Conservation (phyloP, 169 alveolate species). For the Besnoitia besnoiti region DNA sequence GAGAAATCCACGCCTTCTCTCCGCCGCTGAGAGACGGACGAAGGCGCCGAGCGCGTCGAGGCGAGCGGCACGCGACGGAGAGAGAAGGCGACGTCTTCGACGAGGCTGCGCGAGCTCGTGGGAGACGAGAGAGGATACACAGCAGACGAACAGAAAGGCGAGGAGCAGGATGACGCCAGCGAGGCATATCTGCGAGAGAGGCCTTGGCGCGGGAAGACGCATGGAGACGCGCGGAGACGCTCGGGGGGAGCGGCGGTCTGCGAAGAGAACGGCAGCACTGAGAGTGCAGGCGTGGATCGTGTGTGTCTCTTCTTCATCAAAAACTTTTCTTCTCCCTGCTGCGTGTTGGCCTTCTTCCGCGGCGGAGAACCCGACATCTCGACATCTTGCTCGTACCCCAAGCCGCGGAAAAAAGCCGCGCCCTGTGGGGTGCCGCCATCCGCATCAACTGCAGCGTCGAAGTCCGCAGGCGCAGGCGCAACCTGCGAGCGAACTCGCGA, state of each 20-base stretch:
- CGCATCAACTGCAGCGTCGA: not conserved
- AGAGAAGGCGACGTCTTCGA: not conserved
- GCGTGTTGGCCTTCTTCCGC: not conserved
- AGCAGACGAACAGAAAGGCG: not conserved
- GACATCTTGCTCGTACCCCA: not conserved
- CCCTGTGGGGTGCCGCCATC: not conserved
- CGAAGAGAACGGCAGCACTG: not conserved
- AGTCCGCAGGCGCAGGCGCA: too few species aligned
- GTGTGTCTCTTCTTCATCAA: not conserved
- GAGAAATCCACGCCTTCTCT: too few species aligned
- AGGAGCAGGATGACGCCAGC: not conserved
- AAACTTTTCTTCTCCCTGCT: not conserved
- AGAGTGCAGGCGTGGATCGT: not conserved
- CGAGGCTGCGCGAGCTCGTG: too few species aligned
- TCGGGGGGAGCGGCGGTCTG: not conserved
- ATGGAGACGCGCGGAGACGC: too few species aligned
- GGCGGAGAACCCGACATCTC: not conserved
- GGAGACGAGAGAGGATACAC: not conserved
- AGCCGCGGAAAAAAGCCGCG: not conserved
- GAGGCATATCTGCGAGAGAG: not conserved
- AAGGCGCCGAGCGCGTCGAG: not conserved
- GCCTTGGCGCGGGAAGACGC: too few species aligned
- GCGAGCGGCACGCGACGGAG: not conserved
- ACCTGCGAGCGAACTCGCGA: too few species aligned
- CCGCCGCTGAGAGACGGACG: not conserved